These are phyloP conservation scores for Candida caryicola DNA, from an alignment of 805 yeast genomes.

Conservation along the genomic window DNA sequence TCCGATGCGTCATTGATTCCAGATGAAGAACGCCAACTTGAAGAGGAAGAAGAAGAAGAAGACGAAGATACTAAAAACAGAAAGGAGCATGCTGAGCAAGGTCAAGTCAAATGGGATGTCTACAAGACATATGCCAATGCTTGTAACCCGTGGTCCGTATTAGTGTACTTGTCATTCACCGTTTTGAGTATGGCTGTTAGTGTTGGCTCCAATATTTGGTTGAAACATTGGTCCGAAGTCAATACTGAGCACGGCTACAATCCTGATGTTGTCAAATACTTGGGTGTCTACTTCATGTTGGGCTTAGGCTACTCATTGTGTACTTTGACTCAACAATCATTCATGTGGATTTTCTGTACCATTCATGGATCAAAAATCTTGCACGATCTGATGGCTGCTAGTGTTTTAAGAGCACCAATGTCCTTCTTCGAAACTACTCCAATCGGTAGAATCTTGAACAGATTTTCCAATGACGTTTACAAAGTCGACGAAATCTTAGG, in stretches of 20 bases:
- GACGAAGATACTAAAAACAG: slow-evolving; percentile 41
- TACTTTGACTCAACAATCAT: slow-evolving; percentile 61
- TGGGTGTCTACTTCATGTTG: slow-evolving; percentile 70
- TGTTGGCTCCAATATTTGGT: slow-evolving; percentile 82
- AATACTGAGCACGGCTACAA: slow-evolving; percentile 68
- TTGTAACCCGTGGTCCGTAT: slow-evolving; percentile 69
- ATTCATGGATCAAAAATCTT: slow-evolving; percentile 75
- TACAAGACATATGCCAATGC: slow-evolving; percentile 84
- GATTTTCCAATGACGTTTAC: slow-evolving; percentile 89
- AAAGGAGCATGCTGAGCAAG: slow-evolving; percentile 86
- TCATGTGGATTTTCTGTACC: slow-evolving; percentile 78
- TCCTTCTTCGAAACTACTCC: slow-evolving; percentile 95
- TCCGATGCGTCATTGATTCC: slow-evolving; percentile 48
- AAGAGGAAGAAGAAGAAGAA: slow-evolving; percentile 35
- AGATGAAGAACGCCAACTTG: slow-evolving; percentile 33
- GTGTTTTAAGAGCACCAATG: slow-evolving; percentile 89
- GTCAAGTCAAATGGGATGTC: slow-evolving; percentile 86
- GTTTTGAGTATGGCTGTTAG: slow-evolving; percentile 57
- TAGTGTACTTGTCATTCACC: slow-evolving; percentile 53
- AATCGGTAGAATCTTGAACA: slow-evolving; percentile 83
- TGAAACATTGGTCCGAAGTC: slow-evolving; percentile 95
- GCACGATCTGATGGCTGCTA: slow-evolving; percentile 70
- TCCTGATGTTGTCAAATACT: slow-evolving; percentile 67
- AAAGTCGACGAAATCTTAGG: slow-evolving; percentile 80
- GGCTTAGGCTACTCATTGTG: slow-evolving; percentile 68